Conservation (phyloP, 2,329 filamentous ascomycete species). For the Stemphylium beticola region DNA sequence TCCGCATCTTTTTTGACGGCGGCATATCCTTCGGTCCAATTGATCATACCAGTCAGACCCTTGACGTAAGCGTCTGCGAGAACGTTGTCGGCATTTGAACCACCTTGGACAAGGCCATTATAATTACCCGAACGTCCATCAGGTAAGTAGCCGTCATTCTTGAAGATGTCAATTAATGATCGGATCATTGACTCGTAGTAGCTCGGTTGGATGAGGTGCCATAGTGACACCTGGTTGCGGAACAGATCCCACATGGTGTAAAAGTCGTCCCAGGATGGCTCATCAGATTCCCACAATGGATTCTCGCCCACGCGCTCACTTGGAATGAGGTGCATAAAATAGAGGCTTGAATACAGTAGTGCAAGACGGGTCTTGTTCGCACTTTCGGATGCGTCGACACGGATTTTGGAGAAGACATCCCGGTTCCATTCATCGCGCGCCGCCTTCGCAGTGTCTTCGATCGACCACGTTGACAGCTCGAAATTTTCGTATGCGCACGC, state of each 20-base stretch:
- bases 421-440: conserved; percentile 56
- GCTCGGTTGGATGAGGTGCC: conserved; percentile 68
- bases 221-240: conserved; percentile 54
- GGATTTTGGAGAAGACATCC: conserved; percentile 65
- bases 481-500: conserved; percentile 57
- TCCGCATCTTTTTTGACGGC: conserved; percentile 77
- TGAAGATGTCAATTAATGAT: conserved; percentile 68
- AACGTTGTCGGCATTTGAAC: conserved; percentile 52
- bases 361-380: conserved; percentile 43
- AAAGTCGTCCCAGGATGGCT: conserved; percentile 73
- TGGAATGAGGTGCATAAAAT: conserved; percentile 48
- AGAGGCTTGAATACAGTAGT: conserved; percentile 43
- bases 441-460: conserved; percentile 49
- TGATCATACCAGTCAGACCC: conserved; percentile 64
- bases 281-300: conserved; percentile 68
- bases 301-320: conserved; percentile 64
- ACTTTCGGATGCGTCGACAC: conserved; percentile 33
- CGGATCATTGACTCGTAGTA: conserved; percentile 72
- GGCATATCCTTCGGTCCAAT: conserved; percentile 73
- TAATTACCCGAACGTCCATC: conserved; percentile 64
- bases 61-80: conserved; percentile 73
- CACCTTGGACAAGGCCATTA: conserved; percentile 62
- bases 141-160: conserved; percentile 70
- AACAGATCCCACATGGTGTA: conserved; percentile 79
- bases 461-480: conserved; percentile 54